Percentiles rank a stretch among this genome's conserved stretches.
phyloP scores from a whole-genome alignment of 345 rosid species.

The Eucalyptus caleyi region DNA sequence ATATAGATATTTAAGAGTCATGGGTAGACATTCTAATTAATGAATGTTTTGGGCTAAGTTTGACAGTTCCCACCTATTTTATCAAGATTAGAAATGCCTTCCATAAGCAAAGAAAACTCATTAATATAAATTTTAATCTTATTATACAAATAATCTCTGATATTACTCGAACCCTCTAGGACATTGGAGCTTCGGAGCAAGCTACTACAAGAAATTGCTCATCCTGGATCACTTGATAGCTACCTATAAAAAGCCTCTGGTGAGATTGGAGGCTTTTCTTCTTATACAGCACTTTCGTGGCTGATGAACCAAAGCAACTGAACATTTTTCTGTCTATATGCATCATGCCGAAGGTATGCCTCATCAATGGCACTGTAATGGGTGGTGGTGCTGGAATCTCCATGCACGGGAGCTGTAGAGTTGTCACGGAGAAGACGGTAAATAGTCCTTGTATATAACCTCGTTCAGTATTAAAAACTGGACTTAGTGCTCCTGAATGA shows the following conservation, averaged over 20 bases:
- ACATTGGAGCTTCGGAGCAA: constrained; percentile 7
- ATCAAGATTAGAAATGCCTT: neutral
- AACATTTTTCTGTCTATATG: neutral
- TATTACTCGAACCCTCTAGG: neutral
- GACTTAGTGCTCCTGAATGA: neutral
- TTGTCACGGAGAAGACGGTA: neutral
- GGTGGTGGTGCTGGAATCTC: constrained; percentile 1
- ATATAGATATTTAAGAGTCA: neutral
- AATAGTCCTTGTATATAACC: neutral
- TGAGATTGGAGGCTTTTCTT: neutral
- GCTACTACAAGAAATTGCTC: neutral
- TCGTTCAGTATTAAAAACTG: too few species aligned
- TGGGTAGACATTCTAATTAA: neutral
- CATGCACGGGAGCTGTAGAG: neutral
- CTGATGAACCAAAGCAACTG: neutral
- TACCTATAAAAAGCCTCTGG: constrained; percentile 3
- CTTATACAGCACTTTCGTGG: neutral
- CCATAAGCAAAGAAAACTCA: neutral
- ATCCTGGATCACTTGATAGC: neutral
- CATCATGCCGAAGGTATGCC: neutral
- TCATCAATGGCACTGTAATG: neutral
- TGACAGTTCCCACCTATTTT: neutral
- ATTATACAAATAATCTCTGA: neutral
- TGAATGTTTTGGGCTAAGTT: neutral
- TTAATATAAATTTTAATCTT: neutral